Conservation (phyloP, 345 rosid genomes). For the Lumnitzera littorea region DNA sequence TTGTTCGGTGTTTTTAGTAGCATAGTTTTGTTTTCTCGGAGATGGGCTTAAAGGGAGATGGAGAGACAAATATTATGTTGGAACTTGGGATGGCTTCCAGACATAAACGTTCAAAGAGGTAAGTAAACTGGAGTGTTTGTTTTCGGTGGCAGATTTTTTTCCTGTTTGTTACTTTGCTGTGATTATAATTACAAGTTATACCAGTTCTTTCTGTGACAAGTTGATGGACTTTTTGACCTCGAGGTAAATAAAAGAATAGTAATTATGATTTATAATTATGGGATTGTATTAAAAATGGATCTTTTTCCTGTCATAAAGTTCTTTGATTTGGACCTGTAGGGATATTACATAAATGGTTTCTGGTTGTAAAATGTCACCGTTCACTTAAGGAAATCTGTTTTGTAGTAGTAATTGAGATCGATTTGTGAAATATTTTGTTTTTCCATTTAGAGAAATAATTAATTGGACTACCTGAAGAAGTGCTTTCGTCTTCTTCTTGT, state of each 20-base stretch:
- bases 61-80: constrained; percentile 34
- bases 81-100: constrained; percentile 39
- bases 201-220: constrained; percentile 14
- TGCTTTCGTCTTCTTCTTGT: no score
- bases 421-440: no score
- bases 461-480: no score
- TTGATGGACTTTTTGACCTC: constrained; percentile 24
- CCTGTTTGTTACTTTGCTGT: constrained; percentile 22
- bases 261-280: constrained; percentile 21
- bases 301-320: background rate
- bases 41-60: constrained; percentile 49
- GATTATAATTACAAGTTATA: constrained; percentile 12
- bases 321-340: background rate
- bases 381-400: no score
- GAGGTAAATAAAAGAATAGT: constrained; percentile 6
- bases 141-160: background rate
- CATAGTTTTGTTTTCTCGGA: constrained; percentile 13
- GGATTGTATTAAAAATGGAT: constrained; percentile 21
- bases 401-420: no score
- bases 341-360: background rate
- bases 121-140: background rate
- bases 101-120: constrained; percentile 96
- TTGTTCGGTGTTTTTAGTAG: constrained; percentile 6
- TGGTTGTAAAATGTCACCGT: background rate
- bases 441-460: no score